Percentiles rank a stretch among this genome's conserved stretches.
These are phyloP conservation scores for Epichloe bromicola DNA, from an alignment of 2,329 filamentous ascomycete genomes.

Conservation along the genomic window DNA sequence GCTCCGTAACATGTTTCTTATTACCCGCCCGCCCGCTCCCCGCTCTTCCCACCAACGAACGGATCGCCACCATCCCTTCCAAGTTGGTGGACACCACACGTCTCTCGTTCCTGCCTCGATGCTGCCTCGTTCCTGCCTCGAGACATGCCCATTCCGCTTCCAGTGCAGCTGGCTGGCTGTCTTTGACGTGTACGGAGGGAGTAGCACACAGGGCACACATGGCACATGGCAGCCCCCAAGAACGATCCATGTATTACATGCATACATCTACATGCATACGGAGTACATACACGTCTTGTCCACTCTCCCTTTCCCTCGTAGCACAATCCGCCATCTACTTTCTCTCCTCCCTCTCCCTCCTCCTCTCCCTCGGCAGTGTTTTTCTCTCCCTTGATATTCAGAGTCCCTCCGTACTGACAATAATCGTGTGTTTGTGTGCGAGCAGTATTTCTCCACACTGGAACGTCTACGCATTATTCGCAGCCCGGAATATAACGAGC, in stretches of 20 bases:
- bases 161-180: conserved; percentile 5
- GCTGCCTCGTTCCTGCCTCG: conserved; percentile 20
- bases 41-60: not conserved
- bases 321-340: not conserved
- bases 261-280: not conserved
- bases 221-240: conserved; percentile 1
- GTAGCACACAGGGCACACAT: not conserved
- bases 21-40: not conserved
- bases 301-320: not conserved
- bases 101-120: not conserved
- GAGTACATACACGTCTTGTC: not conserved
- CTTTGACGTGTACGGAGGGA: not conserved
- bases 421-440: not conserved
- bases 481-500: conserved; percentile 18
- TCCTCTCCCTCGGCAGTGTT: not conserved
- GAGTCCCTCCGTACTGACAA: not conserved
- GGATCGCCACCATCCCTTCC: not conserved
- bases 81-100: conserved; percentile 1
- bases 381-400: not conserved
- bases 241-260: not conserved
- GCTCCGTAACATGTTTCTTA: too few species aligned
- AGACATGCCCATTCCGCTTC: conserved; percentile 25
- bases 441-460: conserved; percentile 59
- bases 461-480: conserved; percentile 57
- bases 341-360: not conserved